These are phyloP conservation scores for Candida orba DNA, from an alignment of 805 yeast genomes.

Conservation along the genomic window DNA sequence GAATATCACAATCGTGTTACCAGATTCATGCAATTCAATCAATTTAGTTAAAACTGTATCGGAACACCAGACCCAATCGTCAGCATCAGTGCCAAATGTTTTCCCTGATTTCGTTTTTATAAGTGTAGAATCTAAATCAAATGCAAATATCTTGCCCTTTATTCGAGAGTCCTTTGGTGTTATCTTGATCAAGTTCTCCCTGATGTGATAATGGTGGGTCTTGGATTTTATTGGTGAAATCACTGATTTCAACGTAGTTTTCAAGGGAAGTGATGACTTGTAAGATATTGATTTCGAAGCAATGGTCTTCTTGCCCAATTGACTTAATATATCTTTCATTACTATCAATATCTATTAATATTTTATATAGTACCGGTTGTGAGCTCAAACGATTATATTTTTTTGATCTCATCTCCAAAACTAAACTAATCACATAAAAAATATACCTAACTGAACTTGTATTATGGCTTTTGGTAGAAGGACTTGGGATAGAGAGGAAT, in stretches of 20 bases:
- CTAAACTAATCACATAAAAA: neutral
- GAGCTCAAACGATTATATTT: too few species aligned
- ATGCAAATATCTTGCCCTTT: slow-evolving; percentile 36
- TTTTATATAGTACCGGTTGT: too few species aligned
- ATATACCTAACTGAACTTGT: too few species aligned
- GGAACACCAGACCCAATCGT: slow-evolving; percentile 73
- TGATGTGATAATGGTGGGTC: slow-evolving; percentile 28
- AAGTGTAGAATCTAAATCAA: slow-evolving; percentile 82
- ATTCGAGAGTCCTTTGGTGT: slow-evolving; percentile 24
- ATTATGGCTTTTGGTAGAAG: slow-evolving; percentile 44
- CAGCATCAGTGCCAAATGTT: slow-evolving; percentile 47
- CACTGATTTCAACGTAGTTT: too few species aligned
- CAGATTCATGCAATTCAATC: neutral
- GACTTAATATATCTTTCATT: slow-evolving; percentile 33
- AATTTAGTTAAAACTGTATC: slow-evolving; percentile 19
- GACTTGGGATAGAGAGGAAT: slow-evolving; percentile 67
- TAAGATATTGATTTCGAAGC: neutral
- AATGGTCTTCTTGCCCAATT: slow-evolving; percentile 1
- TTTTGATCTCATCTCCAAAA: neutral
- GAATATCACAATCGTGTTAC: slow-evolving; percentile 50
- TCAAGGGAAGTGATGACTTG: neutral
- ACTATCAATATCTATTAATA: neutral
- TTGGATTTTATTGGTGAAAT: neutral
- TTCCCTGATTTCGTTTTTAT: slow-evolving; percentile 57
- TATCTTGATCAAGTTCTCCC: slow-evolving; percentile 37